phyloP scores from a whole-genome alignment of 2,329 filamentous ascomycete species.

The Onygenales sp. region DNA sequence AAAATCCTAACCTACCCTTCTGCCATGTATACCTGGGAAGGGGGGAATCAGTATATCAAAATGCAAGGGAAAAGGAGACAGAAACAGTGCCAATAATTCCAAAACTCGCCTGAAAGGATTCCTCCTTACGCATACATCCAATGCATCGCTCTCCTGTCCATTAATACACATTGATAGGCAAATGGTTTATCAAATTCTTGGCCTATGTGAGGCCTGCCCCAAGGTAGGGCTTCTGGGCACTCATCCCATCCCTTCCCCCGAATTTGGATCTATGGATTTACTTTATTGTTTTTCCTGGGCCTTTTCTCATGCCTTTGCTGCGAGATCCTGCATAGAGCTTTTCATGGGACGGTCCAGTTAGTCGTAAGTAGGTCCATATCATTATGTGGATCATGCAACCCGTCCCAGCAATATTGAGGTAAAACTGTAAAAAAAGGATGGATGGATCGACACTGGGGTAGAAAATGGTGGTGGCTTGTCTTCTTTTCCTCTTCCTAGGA shows the following conservation, averaged over 20 bases:
- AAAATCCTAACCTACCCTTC: no score
- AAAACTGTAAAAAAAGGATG: background rate
- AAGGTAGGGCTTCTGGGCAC: no score
- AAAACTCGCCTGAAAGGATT: no score
- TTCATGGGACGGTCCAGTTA: background rate
- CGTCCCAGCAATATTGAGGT: background rate
- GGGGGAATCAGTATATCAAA: no score
- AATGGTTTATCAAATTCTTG: no score
- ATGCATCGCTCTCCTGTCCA: no score
- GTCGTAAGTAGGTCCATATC: background rate
- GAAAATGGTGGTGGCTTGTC: background rate
- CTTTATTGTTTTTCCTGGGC: background rate
- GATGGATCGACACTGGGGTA: background rate
- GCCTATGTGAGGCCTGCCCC: no score
- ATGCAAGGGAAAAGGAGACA: no score
- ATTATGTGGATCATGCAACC: background rate
- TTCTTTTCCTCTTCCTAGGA: background rate
- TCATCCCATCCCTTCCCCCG: background rate
- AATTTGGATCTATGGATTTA: background rate
- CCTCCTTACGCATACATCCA: no score
- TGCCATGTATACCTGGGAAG: no score
- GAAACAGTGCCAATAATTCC: no score
- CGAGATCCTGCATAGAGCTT: background rate
- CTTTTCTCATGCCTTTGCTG: background rate
- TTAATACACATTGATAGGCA: no score